A percentile compares a stretch with the other conserved stretches of the same genome.
Conservation (phyloP, 2,329 filamentous ascomycete species). For the Alternaria postmessia region DNA sequence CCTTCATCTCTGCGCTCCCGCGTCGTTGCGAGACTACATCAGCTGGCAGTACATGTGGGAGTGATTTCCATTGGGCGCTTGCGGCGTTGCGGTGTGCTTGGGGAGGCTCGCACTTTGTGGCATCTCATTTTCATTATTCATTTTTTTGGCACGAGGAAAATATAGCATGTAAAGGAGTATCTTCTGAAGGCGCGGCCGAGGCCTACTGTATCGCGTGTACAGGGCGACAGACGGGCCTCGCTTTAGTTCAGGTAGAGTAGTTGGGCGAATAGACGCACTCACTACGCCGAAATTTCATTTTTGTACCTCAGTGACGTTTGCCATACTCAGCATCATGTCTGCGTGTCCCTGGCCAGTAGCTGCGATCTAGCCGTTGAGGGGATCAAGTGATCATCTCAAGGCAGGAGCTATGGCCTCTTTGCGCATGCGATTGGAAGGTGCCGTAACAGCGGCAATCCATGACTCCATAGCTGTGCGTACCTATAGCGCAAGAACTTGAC, state of each 20-base stretch:
- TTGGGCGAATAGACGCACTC: conserved; percentile 33
- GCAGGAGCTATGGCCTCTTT: conserved; percentile 22
- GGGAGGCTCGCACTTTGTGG: conserved; percentile 29
- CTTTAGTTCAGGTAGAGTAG: conserved; percentile 33
- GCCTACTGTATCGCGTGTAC: conserved; percentile 24
- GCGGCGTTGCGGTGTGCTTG: conserved; percentile 36
- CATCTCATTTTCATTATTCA: conserved; percentile 37
- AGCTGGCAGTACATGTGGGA: conserved; percentile 30
- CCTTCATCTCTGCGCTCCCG: conserved; percentile 33
- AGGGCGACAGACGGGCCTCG: conserved; percentile 19
- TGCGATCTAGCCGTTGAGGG: conserved; percentile 5
- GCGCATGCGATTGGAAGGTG: conserved; percentile 20
- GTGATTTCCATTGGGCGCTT: conserved; percentile 37
- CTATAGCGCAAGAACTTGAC: conserved; percentile 18
- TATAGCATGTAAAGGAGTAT: conserved; percentile 41
- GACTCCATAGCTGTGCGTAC: conserved; percentile 20
- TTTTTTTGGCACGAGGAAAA: conserved; percentile 37
- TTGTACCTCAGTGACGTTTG: neutral
- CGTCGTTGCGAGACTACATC: conserved; percentile 26
- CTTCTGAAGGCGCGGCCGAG: conserved; percentile 19
- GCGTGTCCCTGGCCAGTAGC: neutral
- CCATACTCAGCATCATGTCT: neutral
- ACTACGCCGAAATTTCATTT: conserved; percentile 10
- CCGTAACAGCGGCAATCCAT: conserved; percentile 23
- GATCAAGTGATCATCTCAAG: conserved; percentile 9